Evolutionary conservation across 129 eudicot species (phyloP), one percentile per base, ranked within the genome.

Genomic region (Sambucus nigra): DNA sequence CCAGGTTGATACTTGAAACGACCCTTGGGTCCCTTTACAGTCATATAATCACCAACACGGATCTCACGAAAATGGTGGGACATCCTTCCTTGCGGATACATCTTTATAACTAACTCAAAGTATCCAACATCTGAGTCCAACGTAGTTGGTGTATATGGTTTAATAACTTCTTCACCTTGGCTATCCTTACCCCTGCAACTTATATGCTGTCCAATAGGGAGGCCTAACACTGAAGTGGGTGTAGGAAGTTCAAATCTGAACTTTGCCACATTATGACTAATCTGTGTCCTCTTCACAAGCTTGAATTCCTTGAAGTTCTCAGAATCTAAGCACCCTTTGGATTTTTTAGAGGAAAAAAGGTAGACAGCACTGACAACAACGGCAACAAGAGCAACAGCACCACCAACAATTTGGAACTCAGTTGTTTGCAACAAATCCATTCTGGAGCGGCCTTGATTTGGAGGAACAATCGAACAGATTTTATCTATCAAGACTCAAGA

Each of bases 41-140:
- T n/a, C n/a, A n/a, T n/a, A n/a, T n/a, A n/a, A n/a, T n/a, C n/a
- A n/a, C n/a, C n/a, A n/a, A n/a, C n/a, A n/a, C n/a, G n/a, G n/a
- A n/a, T n/a, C n/a, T n/a, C n/a, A n/a, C 98, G 59, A 63, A 89
- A 89, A 68, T 89, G 95, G 61, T 89, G 98, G 8, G 98, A 89
- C 98, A 89, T 89, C 55, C 98, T 65, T 69, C 98, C 95, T 85
- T 80, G 93, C 46, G 98, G 98, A 66, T 89, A n/a, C n/a, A n/a
- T n/a, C n/a, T n/a, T n/a, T n/a, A n/a, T n/a, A n/a, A n/a, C n/a
- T n/a, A n/a, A n/a, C n/a, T n/a, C n/a, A n/a, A n/a, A n/a, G n/a
- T n/a, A n/a, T n/a, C n/a, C n/a, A n/a, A n/a, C n/a, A n/a, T 89
- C 95, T 7, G 88, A 77, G 73, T 89, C 97, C 67, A 89, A 59